A percentile compares a stretch with the other conserved stretches of the same genome.
Evolutionary conservation across 2,329 filamentous ascomycete species (phyloP).

Genomic region (Botryosphaeria dothidea): DNA sequence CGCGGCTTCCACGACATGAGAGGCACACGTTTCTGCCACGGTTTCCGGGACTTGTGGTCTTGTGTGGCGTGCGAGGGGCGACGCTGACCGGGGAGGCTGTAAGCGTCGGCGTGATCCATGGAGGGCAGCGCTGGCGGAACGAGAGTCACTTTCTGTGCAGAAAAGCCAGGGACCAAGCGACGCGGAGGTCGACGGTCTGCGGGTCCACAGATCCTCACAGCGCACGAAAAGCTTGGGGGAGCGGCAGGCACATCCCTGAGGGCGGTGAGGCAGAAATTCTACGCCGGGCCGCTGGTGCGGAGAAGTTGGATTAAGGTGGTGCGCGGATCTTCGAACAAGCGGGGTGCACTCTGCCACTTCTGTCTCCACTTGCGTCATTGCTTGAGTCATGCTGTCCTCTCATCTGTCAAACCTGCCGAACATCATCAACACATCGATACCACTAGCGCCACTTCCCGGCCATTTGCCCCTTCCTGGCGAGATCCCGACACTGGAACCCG

Average conservation of each 20-base stretch:
- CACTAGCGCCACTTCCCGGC: no score
- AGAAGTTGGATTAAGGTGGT: slow-evolving; percentile 9
- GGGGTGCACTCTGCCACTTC: not conserved
- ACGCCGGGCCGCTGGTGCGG: not conserved
- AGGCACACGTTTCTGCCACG: slow-evolving; percentile 26
- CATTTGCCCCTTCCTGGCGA: no score
- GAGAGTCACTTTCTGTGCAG: not conserved
- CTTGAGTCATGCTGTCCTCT: not conserved
- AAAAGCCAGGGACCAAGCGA: not conserved
- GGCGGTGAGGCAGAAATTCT: not conserved
- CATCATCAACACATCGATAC: no score
- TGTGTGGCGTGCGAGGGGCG: not conserved
- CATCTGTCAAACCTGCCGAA: not conserved
- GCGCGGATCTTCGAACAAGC: not conserved
- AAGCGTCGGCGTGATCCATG: slow-evolving; percentile 10
- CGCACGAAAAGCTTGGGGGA: not conserved
- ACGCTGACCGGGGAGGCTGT: slow-evolving; percentile 14
- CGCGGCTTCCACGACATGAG: slow-evolving; percentile 22
- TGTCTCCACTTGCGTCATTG: not conserved
- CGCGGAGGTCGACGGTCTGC: not conserved
- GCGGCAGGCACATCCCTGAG: not conserved
- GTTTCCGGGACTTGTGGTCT: slow-evolving; percentile 19
- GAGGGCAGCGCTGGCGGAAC: not conserved
- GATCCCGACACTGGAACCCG: no score
- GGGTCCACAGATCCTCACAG: not conserved